These are phyloP conservation scores for Cyclaneusma minus DNA, from an alignment of 2,329 filamentous ascomycete species.

Conservation along the genomic window DNA sequence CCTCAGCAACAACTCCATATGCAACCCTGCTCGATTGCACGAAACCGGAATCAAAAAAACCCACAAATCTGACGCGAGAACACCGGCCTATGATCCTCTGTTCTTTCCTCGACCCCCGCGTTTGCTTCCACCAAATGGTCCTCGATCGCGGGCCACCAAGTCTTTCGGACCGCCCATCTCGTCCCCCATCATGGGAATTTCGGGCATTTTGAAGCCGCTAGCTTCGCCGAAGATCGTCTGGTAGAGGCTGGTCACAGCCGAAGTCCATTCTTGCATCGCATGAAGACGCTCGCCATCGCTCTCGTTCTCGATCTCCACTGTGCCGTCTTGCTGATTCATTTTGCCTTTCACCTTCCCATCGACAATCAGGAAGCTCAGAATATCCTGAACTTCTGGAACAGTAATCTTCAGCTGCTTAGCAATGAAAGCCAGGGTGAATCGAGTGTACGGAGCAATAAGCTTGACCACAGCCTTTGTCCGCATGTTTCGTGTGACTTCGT, in stretches of 20 bases:
- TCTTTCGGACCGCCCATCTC: constrained; percentile 2
- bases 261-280: constrained; percentile 59
- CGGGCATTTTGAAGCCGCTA: constrained; percentile 42
- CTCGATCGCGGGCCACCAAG: no score
- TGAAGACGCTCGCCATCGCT: constrained; percentile 60
- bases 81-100: background rate
- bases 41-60: background rate
- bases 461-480: constrained; percentile 90
- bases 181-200: constrained; percentile 10
- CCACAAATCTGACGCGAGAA: background rate
- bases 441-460: constrained; percentile 85
- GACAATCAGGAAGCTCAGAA: constrained; percentile 85
- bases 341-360: constrained; percentile 75
- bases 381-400: constrained; percentile 79
- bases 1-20: no score
- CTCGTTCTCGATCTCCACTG: constrained; percentile 62
- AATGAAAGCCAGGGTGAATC: constrained; percentile 79
- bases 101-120: constrained; percentile 2
- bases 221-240: constrained; percentile 59
- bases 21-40: constrained; percentile 1
- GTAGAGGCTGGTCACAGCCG: constrained; percentile 55
- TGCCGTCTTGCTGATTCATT: constrained; percentile 78
- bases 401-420: constrained; percentile 78
- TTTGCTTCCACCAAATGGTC: no score
- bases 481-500: constrained; percentile 97